These are phyloP conservation scores for Cryptococcus amylolentus DNA, from an alignment of 1,284 basidiomycete genomes.

Conservation along the genomic window DNA sequence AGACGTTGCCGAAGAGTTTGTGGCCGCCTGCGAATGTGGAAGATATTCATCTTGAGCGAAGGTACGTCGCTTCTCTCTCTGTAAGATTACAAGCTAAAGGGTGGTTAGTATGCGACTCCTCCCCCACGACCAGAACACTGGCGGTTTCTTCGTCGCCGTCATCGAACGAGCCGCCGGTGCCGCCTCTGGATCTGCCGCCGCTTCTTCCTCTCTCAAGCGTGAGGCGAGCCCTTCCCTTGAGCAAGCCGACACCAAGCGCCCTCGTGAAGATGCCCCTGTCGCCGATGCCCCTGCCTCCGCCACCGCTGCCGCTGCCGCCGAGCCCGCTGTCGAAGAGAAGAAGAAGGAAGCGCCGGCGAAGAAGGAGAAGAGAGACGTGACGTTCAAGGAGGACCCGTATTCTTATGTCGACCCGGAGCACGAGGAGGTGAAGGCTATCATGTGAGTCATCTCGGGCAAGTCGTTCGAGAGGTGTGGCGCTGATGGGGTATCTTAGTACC, in stretches of 20 bases:
- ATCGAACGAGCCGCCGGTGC: constrained; percentile 57
- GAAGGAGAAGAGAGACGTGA: constrained; percentile 50
- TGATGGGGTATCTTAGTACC: constrained; percentile 52
- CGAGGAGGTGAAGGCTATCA: constrained; percentile 59
- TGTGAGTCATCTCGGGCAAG: constrained; percentile 24
- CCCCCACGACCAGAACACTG: constrained; percentile 94
- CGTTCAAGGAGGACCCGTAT: constrained; percentile 87
- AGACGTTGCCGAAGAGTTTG: constrained; percentile 61
- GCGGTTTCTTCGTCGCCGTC: constrained; percentile 95
- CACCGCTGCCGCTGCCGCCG: constrained; percentile 2
- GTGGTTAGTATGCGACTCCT: constrained; percentile 72
- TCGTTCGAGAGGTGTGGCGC: background rate
- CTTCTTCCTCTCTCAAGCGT: constrained; percentile 8
- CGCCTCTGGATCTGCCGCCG: background rate
- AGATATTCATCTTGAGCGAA: constrained; percentile 62
- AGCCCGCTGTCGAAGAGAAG: constrained; percentile 1
- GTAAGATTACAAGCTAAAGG: constrained; percentile 1
- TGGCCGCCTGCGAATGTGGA: constrained; percentile 73
- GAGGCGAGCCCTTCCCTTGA: constrained; percentile 10
- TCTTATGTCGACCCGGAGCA: constrained; percentile 71
- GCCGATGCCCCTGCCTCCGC: background rate
- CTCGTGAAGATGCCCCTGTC: constrained; percentile 37
- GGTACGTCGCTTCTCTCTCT: constrained; percentile 55
- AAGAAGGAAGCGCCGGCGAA: constrained; percentile 23
- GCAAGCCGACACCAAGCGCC: constrained; percentile 18